Evolutionary conservation across 2,329 filamentous ascomycete species (phyloP), one percentile per base, ranked within the genome.

Genomic region (Neospermospora avenae): DNA sequence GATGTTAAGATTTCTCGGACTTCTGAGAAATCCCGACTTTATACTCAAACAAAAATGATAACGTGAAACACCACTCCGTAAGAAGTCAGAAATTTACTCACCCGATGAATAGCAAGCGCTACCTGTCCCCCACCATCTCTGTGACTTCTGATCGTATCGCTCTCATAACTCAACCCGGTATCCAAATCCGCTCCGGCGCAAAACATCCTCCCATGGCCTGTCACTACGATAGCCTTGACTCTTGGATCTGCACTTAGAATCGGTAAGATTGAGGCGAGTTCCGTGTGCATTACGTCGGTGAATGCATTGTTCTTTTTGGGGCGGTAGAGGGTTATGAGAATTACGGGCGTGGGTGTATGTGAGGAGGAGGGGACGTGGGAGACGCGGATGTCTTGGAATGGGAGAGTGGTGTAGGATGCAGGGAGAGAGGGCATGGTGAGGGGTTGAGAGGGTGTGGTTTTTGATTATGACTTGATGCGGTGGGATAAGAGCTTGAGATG

Each of bases 281-380:
- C 86, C 16, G 74, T 69, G 67, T 82, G 81, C 85, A 90, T 90
- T 14, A 74, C 77, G 20, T 79, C 76, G 3, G 85, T 90, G 74
- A 90, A 90, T 62, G 85, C 87, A 80, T 91, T 90, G 74, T 86
- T 79, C 61, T 84, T 84, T 11, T 76, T 73, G 0, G 87, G 88
- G 18, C 88, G 83, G 74, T 88, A 79, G 42, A 90, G 80, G 2
- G 82, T 82, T 35, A 90, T 73, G 63, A 89, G 72, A 53, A 90
- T 79, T 55, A 89, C 79, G 16, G 81, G 80, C 0, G 86, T 89
- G 14, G 82, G 80, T 2, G 79, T 75, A 11, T 80, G 72, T 0
- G 86, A 83, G 8, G 75, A 73, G 2, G 72, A 60, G 0, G 81
- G 81, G 64, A 81, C 74, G 67, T 84, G 81, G 48, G 76, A 77